Percentiles rank a stretch among this genome's conserved stretches.
phyloP scores from a whole-genome alignment of 768 basidiomycete genomes.

The Kwoniella europaea region DNA sequence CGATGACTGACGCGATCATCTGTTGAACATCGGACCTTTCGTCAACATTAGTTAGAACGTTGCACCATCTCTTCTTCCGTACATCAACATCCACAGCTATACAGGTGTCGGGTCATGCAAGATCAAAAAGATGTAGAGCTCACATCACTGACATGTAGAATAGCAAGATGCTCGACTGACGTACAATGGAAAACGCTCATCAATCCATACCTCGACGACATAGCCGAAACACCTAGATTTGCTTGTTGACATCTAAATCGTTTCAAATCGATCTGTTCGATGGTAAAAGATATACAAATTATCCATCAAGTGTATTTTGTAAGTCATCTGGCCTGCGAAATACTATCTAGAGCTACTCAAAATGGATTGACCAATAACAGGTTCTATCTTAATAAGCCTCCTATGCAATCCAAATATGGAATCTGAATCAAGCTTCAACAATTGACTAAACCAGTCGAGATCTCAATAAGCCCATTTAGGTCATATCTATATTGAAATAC shows the following conservation, averaged over 20 bases:
- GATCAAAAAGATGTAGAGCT: too few species aligned
- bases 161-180: background rate
- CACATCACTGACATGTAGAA: too few species aligned
- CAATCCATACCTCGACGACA: background rate
- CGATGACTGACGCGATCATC: background rate
- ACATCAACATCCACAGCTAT: too few species aligned
- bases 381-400: background rate
- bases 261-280: background rate
- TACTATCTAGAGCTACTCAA: too few species aligned
- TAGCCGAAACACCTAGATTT: background rate
- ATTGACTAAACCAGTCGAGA: constrained; percentile 8
- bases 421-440: background rate
- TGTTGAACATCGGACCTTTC: too few species aligned
- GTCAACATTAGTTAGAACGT: too few species aligned
- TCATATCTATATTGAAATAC: background rate
- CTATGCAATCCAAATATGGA: background rate
- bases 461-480: background rate
- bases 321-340: too few species aligned
- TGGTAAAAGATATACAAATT: background rate
- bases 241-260: background rate
- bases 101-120: too few species aligned
- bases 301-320: too few species aligned
- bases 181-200: background rate
- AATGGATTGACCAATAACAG: too few species aligned
- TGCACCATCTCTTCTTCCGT: too few species aligned